Evolutionary conservation across 176 grass and related monocot species (phyloP).

Genomic region (Triticum monococcum): DNA sequence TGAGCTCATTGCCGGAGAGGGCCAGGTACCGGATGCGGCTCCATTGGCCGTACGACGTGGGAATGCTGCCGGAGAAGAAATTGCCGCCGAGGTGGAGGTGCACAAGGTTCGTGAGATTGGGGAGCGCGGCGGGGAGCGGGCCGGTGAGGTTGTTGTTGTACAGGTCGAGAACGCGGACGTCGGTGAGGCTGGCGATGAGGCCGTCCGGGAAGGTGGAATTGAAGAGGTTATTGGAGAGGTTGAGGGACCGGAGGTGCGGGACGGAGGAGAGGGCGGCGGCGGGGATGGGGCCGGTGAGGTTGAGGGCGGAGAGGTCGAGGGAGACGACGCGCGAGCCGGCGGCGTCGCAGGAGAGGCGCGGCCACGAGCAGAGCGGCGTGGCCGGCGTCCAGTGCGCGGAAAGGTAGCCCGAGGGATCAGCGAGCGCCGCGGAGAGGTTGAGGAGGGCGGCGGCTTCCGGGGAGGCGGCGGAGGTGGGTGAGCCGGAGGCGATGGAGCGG

Average conservation of each 20-base stretch:
- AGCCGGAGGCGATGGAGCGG: neutral
- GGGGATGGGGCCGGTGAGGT: slow-evolving; percentile 77
- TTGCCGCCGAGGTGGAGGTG: slow-evolving; percentile 94
- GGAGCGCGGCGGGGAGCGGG: slow-evolving; percentile 48
- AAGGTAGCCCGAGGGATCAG: slow-evolving; percentile 48
- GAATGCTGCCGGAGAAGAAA: slow-evolving; percentile 79
- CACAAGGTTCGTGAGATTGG: slow-evolving; percentile 53
- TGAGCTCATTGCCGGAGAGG: slow-evolving; percentile 89
- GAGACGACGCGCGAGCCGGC: slow-evolving; percentile 33
- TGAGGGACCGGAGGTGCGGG: slow-evolving; percentile 60
- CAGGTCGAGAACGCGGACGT: slow-evolving; percentile 73
- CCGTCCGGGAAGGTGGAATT: slow-evolving; percentile 68
- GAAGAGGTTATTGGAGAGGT: slow-evolving; percentile 93
- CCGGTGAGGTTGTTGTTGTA: slow-evolving; percentile 97
- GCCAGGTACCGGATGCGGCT: slow-evolving; percentile 68
- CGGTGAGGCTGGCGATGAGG: slow-evolving; percentile 30
- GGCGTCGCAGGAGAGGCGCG: slow-evolving; percentile 59
- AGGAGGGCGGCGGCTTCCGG: slow-evolving; percentile 51
- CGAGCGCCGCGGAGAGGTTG: slow-evolving; percentile 42
- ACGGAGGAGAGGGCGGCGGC: slow-evolving; percentile 44
- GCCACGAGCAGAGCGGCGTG: slow-evolving; percentile 53
- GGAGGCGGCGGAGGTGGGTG: neutral
- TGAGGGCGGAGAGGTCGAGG: slow-evolving; percentile 71
- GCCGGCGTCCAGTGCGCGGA: slow-evolving; percentile 58
- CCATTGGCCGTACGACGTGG: slow-evolving; percentile 69